A percentile compares a stretch with the other conserved stretches of the same genome.
phyloP scores from a whole-genome alignment of 129 eudicot genomes.

The Sambucus nigra region DNA sequence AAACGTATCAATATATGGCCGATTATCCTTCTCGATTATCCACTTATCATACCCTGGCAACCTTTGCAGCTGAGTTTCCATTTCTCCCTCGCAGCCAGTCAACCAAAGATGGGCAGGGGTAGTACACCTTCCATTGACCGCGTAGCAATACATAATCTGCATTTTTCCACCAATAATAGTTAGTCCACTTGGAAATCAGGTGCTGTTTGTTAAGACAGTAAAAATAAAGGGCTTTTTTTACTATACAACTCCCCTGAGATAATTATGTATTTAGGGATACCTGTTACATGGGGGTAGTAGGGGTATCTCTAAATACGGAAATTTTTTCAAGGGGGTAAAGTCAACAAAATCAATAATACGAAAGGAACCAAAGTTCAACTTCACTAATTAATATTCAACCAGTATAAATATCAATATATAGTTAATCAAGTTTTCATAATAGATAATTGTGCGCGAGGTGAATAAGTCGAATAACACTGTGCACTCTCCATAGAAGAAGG shows the following conservation, averaged over 20 bases:
- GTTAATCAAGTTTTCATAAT: not conserved
- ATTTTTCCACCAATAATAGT: conserved; percentile 2
- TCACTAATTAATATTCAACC: no score
- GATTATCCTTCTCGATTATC: conserved; percentile 67
- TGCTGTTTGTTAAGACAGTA: not conserved
- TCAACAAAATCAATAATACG: not conserved
- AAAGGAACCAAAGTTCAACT: not conserved
- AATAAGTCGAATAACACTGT: no score
- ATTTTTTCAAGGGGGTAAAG: no score
- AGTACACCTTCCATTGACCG: conserved; percentile 64
- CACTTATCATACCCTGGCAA: conserved; percentile 86
- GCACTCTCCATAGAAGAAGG: no score
- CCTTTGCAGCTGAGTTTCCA: conserved; percentile 49
- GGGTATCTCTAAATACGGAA: no score
- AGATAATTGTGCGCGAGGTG: not conserved
- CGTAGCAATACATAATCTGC: conserved; percentile 90
- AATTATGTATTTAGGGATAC: no score
- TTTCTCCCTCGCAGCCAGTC: conserved; percentile 75
- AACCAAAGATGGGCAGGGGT: conserved; percentile 87
- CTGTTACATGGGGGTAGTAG: no score
- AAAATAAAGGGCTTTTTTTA: no score
- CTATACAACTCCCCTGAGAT: no score
- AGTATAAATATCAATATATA: no score
- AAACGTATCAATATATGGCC: conserved; percentile 72
- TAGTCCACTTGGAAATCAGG: not conserved